Percentiles rank a stretch among this genome's conserved stretches.
Evolutionary conservation across 1,284 basidiomycete genomes (phyloP).

Genomic region (Kwoniella shivajii): DNA sequence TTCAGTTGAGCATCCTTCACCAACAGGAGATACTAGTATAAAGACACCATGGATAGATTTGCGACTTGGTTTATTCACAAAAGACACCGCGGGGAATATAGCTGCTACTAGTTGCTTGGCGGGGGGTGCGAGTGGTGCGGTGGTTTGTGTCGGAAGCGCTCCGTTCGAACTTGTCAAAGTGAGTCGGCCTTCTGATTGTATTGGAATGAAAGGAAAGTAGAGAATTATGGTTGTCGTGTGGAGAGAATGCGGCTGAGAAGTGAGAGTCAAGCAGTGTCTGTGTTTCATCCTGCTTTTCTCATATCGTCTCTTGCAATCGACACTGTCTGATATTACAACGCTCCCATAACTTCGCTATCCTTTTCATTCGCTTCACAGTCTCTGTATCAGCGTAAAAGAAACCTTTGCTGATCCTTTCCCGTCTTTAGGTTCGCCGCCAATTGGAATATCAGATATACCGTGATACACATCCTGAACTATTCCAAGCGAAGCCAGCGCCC

Average conservation of each 20-base stretch:
- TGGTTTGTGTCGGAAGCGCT: constrained; percentile 62
- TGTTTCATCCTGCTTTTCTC: too few species aligned
- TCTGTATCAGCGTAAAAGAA: not conserved
- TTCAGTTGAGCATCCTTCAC: too few species aligned
- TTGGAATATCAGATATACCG: constrained; percentile 82
- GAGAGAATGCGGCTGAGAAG: too few species aligned
- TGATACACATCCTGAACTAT: constrained; percentile 42
- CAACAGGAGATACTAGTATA: not conserved
- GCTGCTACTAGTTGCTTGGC: constrained; percentile 60
- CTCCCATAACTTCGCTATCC: not conserved
- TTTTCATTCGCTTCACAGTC: not conserved
- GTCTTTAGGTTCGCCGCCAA: constrained; percentile 80
- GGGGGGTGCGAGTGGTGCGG: constrained; percentile 50
- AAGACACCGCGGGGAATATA: constrained; percentile 63
- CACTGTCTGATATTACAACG: not conserved
- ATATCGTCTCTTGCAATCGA: not conserved
- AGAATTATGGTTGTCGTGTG: too few species aligned
- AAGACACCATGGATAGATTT: constrained; percentile 38
- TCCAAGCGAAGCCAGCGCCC: constrained; percentile 15
- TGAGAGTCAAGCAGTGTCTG: too few species aligned
- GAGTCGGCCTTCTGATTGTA: constrained; percentile 23
- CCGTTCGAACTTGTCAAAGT: constrained; percentile 97
- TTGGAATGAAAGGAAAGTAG: too few species aligned
- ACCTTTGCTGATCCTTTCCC: not conserved
- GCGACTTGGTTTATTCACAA: constrained; percentile 39